phyloP scores from a whole-genome alignment of 139 green algal genomes.

The Chlorella sp. region DNA sequence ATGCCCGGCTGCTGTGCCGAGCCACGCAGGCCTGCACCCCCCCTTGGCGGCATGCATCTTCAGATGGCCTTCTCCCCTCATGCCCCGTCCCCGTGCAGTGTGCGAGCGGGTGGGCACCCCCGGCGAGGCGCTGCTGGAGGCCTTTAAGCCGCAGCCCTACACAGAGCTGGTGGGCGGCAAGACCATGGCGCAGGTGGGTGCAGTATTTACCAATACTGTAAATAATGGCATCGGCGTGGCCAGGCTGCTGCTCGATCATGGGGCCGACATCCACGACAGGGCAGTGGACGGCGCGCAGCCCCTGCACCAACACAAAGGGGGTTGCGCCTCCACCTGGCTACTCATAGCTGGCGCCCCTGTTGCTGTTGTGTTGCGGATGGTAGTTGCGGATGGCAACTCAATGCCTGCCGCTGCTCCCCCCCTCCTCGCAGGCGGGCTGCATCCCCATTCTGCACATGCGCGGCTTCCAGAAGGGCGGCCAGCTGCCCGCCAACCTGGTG shows the following conservation, averaged over 20 bases:
- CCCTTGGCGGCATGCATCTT: not conserved
- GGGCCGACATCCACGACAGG: too few relatives aligned
- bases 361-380: too few relatives aligned
- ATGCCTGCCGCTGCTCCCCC: not conserved
- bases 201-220: not conserved
- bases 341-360: too few relatives aligned
- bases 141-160: slow-evolving; percentile 77
- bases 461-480: slow-evolving; percentile 81
- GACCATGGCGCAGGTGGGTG: slow-evolving; percentile 63
- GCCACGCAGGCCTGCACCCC: not conserved
- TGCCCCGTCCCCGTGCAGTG: slow-evolving; percentile 27
- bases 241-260: too few relatives aligned
- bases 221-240: too few relatives aligned
- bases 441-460: slow-evolving; percentile 98
- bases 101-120: slow-evolving; percentile 55
- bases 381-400: too few relatives aligned
- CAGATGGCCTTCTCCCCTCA: not conserved
- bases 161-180: slow-evolving; percentile 66
- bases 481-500: slow-evolving; percentile 70
- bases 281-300: too few relatives aligned
- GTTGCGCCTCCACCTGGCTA: too few relatives aligned
- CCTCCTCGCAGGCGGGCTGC: slow-evolving; percentile 67
- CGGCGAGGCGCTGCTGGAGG: slow-evolving; percentile 73
- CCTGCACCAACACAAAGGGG: too few relatives aligned
- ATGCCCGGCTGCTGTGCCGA: not conserved